Evolutionary conservation across 164 flowering plant species (phyloP), one percentile per base, ranked within the genome.

Genomic region (Brasenia schreberi): DNA sequence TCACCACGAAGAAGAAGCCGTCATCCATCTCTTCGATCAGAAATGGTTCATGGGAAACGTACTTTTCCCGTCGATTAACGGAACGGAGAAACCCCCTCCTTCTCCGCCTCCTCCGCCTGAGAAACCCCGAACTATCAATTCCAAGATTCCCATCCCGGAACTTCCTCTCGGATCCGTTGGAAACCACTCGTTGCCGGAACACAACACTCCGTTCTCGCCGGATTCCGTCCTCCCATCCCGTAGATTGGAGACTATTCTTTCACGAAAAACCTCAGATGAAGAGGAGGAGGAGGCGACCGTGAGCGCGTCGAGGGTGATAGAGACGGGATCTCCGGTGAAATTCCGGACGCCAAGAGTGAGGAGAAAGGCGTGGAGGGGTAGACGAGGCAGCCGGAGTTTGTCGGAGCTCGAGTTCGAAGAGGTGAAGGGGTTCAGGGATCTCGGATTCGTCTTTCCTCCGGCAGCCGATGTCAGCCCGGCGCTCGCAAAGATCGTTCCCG

Each of bases 361-460:
- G 69, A 19, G 7, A 7, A 9, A 5, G 67, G 52, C 5, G 12
- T 18, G 73, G 73, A 76, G 72, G 44, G 80, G 63, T 69, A 75
- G 83, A 74, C 87, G 82, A 79, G 80, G 63, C 67, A 75, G 83
- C 75, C 87, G 82, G 80, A 88, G 97, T 72, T 74, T 91, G 65
- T 82, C 91, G 27, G 90, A 88, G 18, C 85, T 88, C 59, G 93
- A 91, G 63, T 85, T 79, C 71, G 86, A 87, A 19, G 97, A 91
- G 76, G 69, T 91, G 12, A 85, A 84, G 75, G 97, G 97, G 70
- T 88, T 91, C 70, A 84, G 83, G 81, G 97, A 91, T 76, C 69
- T 91, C 65, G 96, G 97, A 2, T 91, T 91, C 75, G 81, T 79
- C 42, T 91, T 91, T 0, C 87, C 87, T 0, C 87, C 87, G 66